Evolutionary conservation across 192 early-diverging fungal genomes (phyloP).

Genomic region (Linnemannia elongata): DNA sequence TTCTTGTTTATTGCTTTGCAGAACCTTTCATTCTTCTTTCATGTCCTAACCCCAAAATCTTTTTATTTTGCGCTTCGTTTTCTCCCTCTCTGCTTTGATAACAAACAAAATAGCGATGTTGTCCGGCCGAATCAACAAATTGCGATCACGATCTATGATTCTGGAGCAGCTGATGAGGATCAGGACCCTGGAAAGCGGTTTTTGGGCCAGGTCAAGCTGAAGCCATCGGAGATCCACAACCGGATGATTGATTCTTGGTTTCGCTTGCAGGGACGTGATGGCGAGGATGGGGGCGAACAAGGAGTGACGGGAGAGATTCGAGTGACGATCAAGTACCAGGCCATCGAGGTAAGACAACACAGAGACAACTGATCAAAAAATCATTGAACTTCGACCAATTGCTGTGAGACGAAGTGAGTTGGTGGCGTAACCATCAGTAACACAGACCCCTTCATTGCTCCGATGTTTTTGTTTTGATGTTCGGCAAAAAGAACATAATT

Average conservation of each 20-base stretch:
- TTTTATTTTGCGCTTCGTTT: not conserved
- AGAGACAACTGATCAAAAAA: not conserved
- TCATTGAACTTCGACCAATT: not conserved
- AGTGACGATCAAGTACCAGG: conserved; percentile 59
- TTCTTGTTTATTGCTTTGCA: not conserved
- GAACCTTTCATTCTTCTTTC: not conserved
- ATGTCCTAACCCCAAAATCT: not conserved
- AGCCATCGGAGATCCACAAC: conserved; percentile 58
- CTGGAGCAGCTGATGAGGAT: conserved; percentile 35
- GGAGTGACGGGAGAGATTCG: conserved; percentile 62
- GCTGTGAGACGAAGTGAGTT: not conserved
- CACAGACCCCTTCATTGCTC: too few species aligned
- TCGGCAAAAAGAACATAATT: not conserved
- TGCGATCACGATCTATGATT: conserved; percentile 56
- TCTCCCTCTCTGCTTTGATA: not conserved
- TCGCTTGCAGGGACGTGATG: conserved; percentile 44
- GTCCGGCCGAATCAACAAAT: conserved; percentile 54
- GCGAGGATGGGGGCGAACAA: not conserved
- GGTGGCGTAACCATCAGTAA: not conserved
- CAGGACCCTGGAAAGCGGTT: conserved; percentile 49
- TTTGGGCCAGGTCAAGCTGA: conserved; percentile 60
- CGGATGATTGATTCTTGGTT: conserved; percentile 63
- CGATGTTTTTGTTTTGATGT: not conserved
- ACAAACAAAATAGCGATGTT: conserved; percentile 51
- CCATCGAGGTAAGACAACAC: conserved; percentile 33